phyloP scores from a whole-genome alignment of 192 early-diverging fungal species.

The Geranomyces variabilis region DNA sequence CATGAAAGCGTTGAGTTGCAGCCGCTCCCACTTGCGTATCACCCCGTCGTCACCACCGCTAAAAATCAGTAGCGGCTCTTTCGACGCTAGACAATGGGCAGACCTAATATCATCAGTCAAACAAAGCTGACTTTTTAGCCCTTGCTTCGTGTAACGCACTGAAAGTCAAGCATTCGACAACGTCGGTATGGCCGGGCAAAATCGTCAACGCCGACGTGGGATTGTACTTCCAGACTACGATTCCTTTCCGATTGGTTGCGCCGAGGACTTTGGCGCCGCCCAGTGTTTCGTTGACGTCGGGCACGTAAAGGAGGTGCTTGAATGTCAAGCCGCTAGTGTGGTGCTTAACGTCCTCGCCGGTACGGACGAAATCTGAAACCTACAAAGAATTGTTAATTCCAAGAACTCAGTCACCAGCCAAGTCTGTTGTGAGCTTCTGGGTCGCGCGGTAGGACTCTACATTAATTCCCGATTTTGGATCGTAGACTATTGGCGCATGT shows the following conservation, averaged over 20 bases:
- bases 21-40: conserved; percentile 62
- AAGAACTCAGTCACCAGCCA: too few species aligned
- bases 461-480: conserved; percentile 62
- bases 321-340: conserved; percentile 37
- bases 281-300: conserved; percentile 51
- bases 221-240: conserved; percentile 63
- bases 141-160: conserved; percentile 36
- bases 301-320: conserved; percentile 53
- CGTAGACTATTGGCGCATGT: conserved; percentile 52
- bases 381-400: conserved; percentile 18
- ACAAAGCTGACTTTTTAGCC: too few species aligned
- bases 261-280: conserved; percentile 50
- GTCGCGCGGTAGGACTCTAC: conserved; percentile 37
- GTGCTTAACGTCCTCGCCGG: conserved; percentile 44
- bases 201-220: conserved; percentile 54
- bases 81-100: too few species aligned
- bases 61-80: conserved; percentile 64
- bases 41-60: conserved; percentile 60
- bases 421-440: not conserved
- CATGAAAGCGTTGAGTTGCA: conserved; percentile 68
- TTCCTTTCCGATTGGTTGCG: conserved; percentile 45
- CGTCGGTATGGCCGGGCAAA: conserved; percentile 55
- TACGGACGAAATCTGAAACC: conserved; percentile 63
- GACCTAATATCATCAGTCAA: too few species aligned
- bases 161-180: conserved; percentile 59